Percentiles rank a stretch among this genome's conserved stretches.
These are phyloP conservation scores for Nakazawaea holstii DNA, from an alignment of 805 yeast species.

Conservation along the genomic window DNA sequence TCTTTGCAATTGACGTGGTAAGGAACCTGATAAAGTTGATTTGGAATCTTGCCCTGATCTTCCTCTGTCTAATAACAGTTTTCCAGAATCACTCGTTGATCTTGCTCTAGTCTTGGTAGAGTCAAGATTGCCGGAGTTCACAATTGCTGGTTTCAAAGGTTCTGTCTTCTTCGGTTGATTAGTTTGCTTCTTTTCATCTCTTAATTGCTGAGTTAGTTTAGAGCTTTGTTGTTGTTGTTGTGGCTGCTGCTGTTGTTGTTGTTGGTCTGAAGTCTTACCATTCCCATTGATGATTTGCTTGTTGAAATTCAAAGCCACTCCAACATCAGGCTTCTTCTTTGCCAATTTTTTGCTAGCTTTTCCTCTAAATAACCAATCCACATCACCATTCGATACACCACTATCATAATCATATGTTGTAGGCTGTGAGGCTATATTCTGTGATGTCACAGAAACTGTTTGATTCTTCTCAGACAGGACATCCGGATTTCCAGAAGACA, in stretches of 20 bases:
- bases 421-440: not conserved
- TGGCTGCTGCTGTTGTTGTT: slow-evolving; percentile 4
- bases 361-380: slow-evolving; percentile 84
- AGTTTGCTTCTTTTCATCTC: not conserved
- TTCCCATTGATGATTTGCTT: slow-evolving; percentile 21
- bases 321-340: slow-evolving; percentile 31
- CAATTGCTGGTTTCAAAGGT: slow-evolving; percentile 11
- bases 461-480: not conserved
- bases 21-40: not conserved
- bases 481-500: not conserved
- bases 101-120: not conserved
- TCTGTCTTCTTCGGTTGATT: not conserved
- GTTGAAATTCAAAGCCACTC: slow-evolving; percentile 23
- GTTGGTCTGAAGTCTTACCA: slow-evolving; percentile 6
- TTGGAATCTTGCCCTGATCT: not conserved
- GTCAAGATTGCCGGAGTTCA: not conserved
- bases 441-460: not conserved
- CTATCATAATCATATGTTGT: not conserved
- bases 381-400: slow-evolving; percentile 70
- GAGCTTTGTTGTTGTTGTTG: slow-evolving; percentile 1
- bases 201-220: slow-evolving; percentile 4
- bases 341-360: slow-evolving; percentile 52
- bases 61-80: not conserved
- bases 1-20: not conserved
- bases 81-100: slow-evolving; percentile 6